Base-by-base conservation (phyloP, 208 protist species). In the Acanthamoeba castellanii region DNA sequence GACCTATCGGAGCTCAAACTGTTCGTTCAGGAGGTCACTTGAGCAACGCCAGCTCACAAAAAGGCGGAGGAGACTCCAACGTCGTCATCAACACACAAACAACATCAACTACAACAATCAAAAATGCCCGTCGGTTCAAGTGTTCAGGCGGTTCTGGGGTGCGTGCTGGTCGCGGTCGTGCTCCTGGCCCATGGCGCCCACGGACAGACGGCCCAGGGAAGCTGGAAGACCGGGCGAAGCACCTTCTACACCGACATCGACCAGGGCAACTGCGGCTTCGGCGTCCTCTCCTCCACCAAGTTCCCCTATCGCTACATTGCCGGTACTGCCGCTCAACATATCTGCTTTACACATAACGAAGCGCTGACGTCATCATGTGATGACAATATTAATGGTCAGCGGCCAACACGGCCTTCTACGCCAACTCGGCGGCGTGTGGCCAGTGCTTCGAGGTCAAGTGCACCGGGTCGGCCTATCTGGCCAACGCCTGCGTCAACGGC, bases 381-480 rank as follows among this genome's bases (percentile, higher is more conserved):
- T 68, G 61, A n/a, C n/a, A n/a, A n/a, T 22, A 25, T 61, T 11
- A 9, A 25, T 61, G 20, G 20, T 1, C 45, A 74, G 85, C 85
- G 18, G 27, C 85, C 57, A 92, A 92, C 85, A 68, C 55, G 52
- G 85, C 85, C 22, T 74, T 92, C 85, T 92, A 76, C 25, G 52
- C 85, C 22, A 37, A 92, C 11, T 34, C 85, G 14, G 34, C 18
- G 57, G 85, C 64, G 0, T 92, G 85, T 20, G 85, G 85, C 37
- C 30, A 47, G 55, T 92, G 85, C 85, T 92, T 74, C 59, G 85
- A 92, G 34, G 85, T 92, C 59, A 47, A 55, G n/a, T 92, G 85
- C 85, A 87, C 78, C 18, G 34, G 64, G 9, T 68, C 85, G 18
- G 57, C 6, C 85, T 57, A 92, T 34, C 42, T 74, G 32, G 14